These are phyloP conservation scores for Penicillium crystallinum DNA, from an alignment of 495 filamentous ascomycete genomes.

Conservation along the genomic window DNA sequence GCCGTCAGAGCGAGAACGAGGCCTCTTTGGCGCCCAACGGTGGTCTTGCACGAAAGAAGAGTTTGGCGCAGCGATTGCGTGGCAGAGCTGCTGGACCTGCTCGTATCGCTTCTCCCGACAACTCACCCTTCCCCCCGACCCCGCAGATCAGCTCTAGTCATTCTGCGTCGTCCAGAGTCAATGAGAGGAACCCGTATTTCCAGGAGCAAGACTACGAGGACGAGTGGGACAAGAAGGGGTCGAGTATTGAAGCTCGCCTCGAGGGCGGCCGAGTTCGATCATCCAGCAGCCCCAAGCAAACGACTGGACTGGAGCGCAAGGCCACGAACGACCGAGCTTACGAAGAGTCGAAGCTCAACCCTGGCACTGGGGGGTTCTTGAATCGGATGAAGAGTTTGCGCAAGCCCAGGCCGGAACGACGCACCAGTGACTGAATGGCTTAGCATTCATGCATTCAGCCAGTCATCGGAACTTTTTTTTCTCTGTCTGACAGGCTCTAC, in stretches of 20 bases:
- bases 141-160: slow-evolving; percentile 27
- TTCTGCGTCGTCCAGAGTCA: slow-evolving; percentile 26
- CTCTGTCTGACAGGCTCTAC: not conserved
- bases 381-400: slow-evolving; percentile 86
- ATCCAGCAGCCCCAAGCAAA: slow-evolving; percentile 58
- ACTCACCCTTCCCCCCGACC: slow-evolving; percentile 26
- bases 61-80: slow-evolving; percentile 78
- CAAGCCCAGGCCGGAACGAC: slow-evolving; percentile 45
- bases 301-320: slow-evolving; percentile 57
- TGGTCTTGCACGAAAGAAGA: slow-evolving; percentile 85
- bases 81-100: slow-evolving; percentile 46
- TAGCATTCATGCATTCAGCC: not conserved
- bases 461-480: not conserved
- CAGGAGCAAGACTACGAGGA: slow-evolving; percentile 74
- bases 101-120: slow-evolving; percentile 45
- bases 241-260: slow-evolving; percentile 47
- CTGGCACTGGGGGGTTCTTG: slow-evolving; percentile 56
- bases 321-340: slow-evolving; percentile 59
- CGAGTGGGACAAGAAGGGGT: slow-evolving; percentile 65
- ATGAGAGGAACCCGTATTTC: slow-evolving; percentile 82
- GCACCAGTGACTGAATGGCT: slow-evolving; percentile 27
- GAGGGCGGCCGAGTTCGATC: slow-evolving; percentile 44
- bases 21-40: slow-evolving; percentile 40
- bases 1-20: slow-evolving; percentile 63
- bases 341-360: slow-evolving; percentile 40